Evolutionary conservation across 1,139 yeast species (phyloP).

Genomic region (Suhomyces bribrorum): DNA sequence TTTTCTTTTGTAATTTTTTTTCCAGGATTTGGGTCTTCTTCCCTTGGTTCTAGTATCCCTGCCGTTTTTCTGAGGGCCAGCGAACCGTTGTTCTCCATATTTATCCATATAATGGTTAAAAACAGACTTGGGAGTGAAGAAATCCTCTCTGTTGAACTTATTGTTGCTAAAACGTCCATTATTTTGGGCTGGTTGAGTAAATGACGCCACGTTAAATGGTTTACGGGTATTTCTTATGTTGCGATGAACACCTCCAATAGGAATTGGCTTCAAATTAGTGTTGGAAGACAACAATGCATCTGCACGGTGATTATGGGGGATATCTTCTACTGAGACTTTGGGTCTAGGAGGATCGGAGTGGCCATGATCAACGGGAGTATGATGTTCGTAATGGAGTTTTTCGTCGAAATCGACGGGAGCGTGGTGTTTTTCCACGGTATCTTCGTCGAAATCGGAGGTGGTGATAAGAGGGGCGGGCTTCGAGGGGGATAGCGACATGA

Average conservation of each 20-base stretch:
- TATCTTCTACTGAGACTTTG: slow-evolving; percentile 14
- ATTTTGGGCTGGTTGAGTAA: slow-evolving; percentile 36
- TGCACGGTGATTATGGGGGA: slow-evolving; percentile 47
- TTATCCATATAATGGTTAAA: slow-evolving; percentile 73
- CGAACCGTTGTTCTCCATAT: slow-evolving; percentile 46
- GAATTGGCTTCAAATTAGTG: slow-evolving; percentile 47
- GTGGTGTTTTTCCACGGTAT: background rate
- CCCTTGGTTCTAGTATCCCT: slow-evolving; percentile 36
- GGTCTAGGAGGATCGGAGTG: slow-evolving; percentile 11
- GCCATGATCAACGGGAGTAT: too few species aligned
- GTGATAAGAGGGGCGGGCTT: slow-evolving; percentile 13
- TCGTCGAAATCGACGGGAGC: slow-evolving; percentile 3
- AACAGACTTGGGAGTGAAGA: slow-evolving; percentile 75
- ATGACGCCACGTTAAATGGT: slow-evolving; percentile 64
- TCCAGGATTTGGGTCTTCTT: slow-evolving; percentile 33
- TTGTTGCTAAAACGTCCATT: slow-evolving; percentile 20
- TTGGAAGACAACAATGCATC: slow-evolving; percentile 46
- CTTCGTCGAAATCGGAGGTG: slow-evolving; percentile 13
- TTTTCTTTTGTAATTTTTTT: slow-evolving; percentile 20
- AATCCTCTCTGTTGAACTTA: slow-evolving; percentile 64
- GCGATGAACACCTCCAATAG: slow-evolving; percentile 37
- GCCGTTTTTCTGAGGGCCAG: slow-evolving; percentile 15
- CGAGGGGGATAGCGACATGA: slow-evolving; percentile 10
- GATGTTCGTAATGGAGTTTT: too few species aligned
- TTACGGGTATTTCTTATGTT: slow-evolving; percentile 54